Evolutionary conservation across 306 rosid species (phyloP).

Genomic region (Inga leiocalycina): DNA sequence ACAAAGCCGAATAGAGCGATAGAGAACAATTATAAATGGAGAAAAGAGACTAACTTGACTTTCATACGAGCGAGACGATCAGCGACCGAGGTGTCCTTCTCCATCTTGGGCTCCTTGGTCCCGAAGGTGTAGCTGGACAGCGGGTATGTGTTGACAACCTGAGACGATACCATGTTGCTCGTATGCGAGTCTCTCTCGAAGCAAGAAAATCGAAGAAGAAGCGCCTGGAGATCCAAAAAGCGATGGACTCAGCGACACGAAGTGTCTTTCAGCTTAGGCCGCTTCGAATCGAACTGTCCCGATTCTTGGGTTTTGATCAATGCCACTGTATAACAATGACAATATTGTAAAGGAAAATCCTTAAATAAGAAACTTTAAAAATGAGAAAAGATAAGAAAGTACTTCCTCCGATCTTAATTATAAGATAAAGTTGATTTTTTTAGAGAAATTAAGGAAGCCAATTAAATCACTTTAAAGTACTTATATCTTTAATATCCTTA

Average conservation of each 20-base stretch:
- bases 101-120: conserved; percentile 99
- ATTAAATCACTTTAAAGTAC: too few species aligned
- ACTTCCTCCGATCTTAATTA: too few species aligned
- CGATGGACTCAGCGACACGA: neutral
- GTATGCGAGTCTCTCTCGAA: neutral
- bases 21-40: neutral
- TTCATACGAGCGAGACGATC: conserved; percentile 99
- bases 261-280: neutral
- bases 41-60: conserved; percentile 66
- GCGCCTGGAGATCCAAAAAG: neutral
- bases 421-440: too few species aligned
- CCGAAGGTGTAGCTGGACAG: conserved; percentile 98
- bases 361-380: too few species aligned
- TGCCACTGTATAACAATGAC: too few species aligned
- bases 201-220: neutral
- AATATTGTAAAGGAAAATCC: too few species aligned
- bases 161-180: conserved; percentile 62
- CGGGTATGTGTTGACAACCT: conserved; percentile 95
- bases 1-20: neutral
- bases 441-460: too few species aligned
- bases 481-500: too few species aligned
- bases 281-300: neutral
- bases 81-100: conserved; percentile 98
- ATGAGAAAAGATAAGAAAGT: too few species aligned
- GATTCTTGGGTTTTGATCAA: too few species aligned